Conservation (phyloP, 208 protist species). For the Leishmania turanica region DNA sequence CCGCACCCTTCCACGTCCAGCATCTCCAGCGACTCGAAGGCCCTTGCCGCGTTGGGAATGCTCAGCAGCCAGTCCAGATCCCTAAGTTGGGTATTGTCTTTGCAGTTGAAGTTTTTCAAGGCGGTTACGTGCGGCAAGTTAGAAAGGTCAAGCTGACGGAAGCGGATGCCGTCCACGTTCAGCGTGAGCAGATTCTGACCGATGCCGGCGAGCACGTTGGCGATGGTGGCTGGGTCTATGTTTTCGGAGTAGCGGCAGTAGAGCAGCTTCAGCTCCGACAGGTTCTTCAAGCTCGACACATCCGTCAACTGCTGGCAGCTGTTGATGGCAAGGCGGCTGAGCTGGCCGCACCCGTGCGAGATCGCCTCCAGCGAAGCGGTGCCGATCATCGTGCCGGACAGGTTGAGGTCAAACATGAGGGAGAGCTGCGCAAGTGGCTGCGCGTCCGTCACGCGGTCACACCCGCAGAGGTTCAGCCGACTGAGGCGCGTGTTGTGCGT, state of each 20-base stretch:
- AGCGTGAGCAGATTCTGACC: constrained; percentile 61
- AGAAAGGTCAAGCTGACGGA: constrained; percentile 39
- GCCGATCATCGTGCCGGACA: constrained; percentile 55
- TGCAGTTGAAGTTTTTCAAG: constrained; percentile 72
- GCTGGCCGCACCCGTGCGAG: constrained; percentile 52
- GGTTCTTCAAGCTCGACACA: constrained; percentile 42
- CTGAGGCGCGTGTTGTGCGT: constrained; percentile 57
- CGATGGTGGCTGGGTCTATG: constrained; percentile 54
- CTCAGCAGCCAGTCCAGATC: constrained; percentile 47
- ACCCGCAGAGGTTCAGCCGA: constrained; percentile 77
- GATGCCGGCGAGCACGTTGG: constrained; percentile 43
- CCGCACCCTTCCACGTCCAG: constrained; percentile 60
- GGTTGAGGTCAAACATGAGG: constrained; percentile 72
- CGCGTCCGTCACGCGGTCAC: constrained; percentile 63
- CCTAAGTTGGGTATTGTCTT: constrained; percentile 60
- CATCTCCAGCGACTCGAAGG: constrained; percentile 51
- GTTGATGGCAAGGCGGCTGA: constrained; percentile 76
- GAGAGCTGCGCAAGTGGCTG: constrained; percentile 49
- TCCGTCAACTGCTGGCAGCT: constrained; percentile 62
- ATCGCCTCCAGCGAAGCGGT: constrained; percentile 57
- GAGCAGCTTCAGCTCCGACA: constrained; percentile 69
- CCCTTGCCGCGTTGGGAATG: constrained; percentile 11
- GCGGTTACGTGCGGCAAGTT: constrained; percentile 31
- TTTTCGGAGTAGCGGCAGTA: constrained; percentile 81
- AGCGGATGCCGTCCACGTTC: constrained; percentile 72